phyloP scores from a whole-genome alignment of 2,329 filamentous ascomycete genomes.

The Furcasterigmium furcatum region DNA sequence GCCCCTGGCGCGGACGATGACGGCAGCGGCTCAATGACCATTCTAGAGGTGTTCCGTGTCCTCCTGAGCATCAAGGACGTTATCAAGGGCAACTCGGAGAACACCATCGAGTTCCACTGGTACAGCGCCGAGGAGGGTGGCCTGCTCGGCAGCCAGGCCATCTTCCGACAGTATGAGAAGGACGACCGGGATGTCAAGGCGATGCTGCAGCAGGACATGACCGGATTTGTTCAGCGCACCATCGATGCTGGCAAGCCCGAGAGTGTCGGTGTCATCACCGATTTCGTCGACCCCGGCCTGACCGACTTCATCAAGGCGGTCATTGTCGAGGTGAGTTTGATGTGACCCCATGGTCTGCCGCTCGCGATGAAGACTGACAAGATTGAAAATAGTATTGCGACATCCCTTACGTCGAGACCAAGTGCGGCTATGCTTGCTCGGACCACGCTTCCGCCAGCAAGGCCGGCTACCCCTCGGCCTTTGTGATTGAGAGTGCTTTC shows the following conservation, averaged over 20 bases:
- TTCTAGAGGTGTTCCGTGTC: conserved; percentile 83
- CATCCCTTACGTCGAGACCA: conserved; percentile 82
- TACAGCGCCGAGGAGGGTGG: conserved; percentile 90
- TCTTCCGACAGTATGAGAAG: conserved; percentile 80
- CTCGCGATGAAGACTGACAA: no score
- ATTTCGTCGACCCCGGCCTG: conserved; percentile 79
- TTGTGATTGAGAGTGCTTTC: conserved; percentile 74
- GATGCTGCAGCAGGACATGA: conserved; percentile 99
- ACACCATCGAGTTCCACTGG: conserved; percentile 97
- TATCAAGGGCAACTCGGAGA: conserved; percentile 66
- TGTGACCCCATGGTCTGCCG: no score
- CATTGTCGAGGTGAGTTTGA: conserved; percentile 61
- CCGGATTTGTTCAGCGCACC: conserved; percentile 80
- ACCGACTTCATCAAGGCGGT: conserved; percentile 90
- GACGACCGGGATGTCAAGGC: conserved; percentile 76
- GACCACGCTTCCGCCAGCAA: conserved; percentile 73
- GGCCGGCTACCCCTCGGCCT: conserved; percentile 71
- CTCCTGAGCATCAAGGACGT: conserved; percentile 73
- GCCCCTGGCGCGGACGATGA: conserved; percentile 96
- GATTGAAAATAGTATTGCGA: conserved; percentile 92
- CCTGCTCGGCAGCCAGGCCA: conserved; percentile 81
- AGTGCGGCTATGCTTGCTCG: conserved; percentile 83
- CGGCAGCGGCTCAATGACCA: conserved; percentile 89
- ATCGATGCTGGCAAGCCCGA: conserved; percentile 79
- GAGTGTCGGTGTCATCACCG: conserved; percentile 87